These are phyloP conservation scores for Neonectria magnoliae DNA, from an alignment of 2,329 filamentous ascomycete genomes.

Conservation along the genomic window DNA sequence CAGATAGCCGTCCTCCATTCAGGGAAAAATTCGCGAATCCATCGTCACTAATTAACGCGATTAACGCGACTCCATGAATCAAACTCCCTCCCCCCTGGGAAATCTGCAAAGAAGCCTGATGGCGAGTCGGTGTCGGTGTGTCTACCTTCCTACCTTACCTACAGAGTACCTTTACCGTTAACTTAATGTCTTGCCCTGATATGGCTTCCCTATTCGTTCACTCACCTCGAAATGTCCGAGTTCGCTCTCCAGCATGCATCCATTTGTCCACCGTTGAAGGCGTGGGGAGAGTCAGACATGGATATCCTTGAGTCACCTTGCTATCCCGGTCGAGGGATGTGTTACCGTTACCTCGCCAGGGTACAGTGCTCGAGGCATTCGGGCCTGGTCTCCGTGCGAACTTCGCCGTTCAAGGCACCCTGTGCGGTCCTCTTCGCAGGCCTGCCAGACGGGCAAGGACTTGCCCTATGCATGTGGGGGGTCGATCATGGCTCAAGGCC, in stretches of 20 bases:
- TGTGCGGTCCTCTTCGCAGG: no score
- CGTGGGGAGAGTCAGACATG: slow-evolving; percentile 12
- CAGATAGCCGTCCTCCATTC: background rate
- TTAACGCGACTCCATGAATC: background rate
- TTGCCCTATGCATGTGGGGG: slow-evolving; percentile 10
- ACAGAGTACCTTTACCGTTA: no score
- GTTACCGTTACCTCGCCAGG: background rate
- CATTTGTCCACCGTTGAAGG: slow-evolving; percentile 2
- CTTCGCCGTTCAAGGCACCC: background rate
- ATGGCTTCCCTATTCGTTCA: background rate
- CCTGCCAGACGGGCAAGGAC: background rate
- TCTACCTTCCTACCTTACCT: no score
- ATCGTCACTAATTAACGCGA: background rate
- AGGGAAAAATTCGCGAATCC: background rate
- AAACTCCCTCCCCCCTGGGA: background rate
- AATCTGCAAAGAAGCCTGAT: background rate
- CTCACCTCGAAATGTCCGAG: background rate
- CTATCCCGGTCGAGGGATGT: background rate
- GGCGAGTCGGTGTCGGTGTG: background rate
- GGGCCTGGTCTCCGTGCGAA: slow-evolving; percentile 14
- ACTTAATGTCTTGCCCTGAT: background rate
- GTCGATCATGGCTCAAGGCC: slow-evolving; percentile 12
- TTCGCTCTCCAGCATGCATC: no score
- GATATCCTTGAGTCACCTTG: background rate
- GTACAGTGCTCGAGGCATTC: slow-evolving; percentile 18